A percentile compares a stretch with the other conserved stretches of the same genome.
These are phyloP conservation scores for Leavenworthia alabamica DNA, from an alignment of 345 rosid species.

Conservation along the genomic window DNA sequence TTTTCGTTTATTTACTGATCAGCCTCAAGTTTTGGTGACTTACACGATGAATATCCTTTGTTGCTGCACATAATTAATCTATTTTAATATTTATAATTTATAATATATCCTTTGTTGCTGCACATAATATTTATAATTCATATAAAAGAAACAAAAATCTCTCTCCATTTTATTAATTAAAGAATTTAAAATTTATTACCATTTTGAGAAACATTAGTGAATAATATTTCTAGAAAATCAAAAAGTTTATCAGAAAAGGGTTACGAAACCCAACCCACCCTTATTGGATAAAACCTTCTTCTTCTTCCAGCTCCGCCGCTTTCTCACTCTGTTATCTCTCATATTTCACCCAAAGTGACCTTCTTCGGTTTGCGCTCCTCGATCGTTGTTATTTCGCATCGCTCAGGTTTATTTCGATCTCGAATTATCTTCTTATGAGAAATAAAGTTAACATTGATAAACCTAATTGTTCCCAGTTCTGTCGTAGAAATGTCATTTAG, in stretches of 20 bases:
- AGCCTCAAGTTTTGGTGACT: background rate
- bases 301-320: constrained; percentile 18
- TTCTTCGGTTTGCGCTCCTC: background rate
- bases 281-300: too few relatives aligned
- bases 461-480: background rate
- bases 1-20: background rate
- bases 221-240: background rate
- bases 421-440: background rate
- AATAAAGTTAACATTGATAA: background rate
- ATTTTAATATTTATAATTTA: background rate
- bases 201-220: too few relatives aligned
- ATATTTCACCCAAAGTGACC: too few relatives aligned
- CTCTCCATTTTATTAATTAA: background rate
- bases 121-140: too few relatives aligned
- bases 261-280: background rate
- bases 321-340: too few relatives aligned
- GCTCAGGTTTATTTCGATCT: constrained; percentile 23
- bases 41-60: constrained; percentile 2
- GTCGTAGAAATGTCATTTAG: background rate
- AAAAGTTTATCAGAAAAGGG: background rate
- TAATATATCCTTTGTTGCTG: too few relatives aligned
- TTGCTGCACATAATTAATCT: constrained; percentile 1
- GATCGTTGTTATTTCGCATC: background rate
- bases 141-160: too few relatives aligned
- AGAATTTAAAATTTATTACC: background rate